Conservation (phyloP, 352 stramenopile species). For the Globisporangium ultimum region DNA sequence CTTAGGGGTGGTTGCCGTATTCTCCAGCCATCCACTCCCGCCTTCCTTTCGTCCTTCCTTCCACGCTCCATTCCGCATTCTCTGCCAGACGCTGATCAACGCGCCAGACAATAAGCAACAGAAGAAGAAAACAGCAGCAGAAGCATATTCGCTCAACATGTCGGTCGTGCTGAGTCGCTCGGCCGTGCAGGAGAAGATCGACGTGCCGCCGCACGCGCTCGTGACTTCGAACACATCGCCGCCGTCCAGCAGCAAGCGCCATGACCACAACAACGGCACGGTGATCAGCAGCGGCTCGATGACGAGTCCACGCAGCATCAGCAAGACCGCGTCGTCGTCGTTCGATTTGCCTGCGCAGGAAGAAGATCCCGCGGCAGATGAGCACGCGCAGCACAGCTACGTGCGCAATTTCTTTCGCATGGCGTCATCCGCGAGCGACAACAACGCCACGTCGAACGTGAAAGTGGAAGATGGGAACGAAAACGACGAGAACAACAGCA, state of each 20-base stretch:
- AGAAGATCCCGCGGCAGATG: too few species aligned
- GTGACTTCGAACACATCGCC: not conserved
- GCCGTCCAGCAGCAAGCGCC: not conserved
- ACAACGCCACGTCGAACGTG: not conserved
- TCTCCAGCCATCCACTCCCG: too few species aligned
- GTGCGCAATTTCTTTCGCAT: too few species aligned
- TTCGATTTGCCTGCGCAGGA: too few species aligned
- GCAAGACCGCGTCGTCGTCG: not conserved
- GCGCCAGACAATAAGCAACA: not conserved
- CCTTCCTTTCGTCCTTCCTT: not conserved
- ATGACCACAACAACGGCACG: not conserved
- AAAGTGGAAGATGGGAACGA: too few species aligned
- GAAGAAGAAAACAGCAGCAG: not conserved
- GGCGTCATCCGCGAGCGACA: not conserved
- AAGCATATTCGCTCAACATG: conserved; percentile 6
- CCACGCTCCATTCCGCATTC: conserved; percentile 1
- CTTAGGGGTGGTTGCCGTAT: too few species aligned
- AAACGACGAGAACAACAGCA: not conserved
- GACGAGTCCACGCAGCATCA: not conserved
- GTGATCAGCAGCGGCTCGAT: not conserved
- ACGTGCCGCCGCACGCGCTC: conserved; percentile 5
- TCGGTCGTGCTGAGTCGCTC: conserved; percentile 8
- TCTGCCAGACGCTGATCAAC: not conserved
- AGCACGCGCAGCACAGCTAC: too few species aligned
- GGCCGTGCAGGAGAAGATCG: conserved; percentile 7